phyloP scores from a whole-genome alignment of 2,329 filamentous ascomycete genomes.

The Trichoderma lentiforme region DNA sequence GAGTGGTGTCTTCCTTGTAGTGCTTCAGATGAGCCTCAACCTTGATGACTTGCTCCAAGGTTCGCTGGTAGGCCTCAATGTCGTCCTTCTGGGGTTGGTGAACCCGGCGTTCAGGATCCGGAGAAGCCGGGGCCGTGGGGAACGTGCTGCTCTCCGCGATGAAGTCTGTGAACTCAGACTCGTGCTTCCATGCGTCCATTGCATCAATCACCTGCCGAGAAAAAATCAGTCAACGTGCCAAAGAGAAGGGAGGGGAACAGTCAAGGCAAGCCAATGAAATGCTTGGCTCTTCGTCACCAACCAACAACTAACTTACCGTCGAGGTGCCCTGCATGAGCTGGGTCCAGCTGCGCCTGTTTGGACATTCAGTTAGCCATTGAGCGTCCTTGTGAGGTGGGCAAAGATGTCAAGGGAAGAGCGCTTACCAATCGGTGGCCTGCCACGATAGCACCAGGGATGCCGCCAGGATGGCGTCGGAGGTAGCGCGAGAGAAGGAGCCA shows the following conservation, averaged over 20 bases:
- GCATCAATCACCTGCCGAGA: conserved; percentile 71
- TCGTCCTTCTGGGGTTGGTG: conserved; percentile 67
- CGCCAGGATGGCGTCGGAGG: conserved; percentile 86
- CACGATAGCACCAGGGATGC: conserved; percentile 90
- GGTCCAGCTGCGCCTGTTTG: conserved; percentile 80
- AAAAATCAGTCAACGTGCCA: background rate
- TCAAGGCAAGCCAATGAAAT: background rate
- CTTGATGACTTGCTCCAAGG: conserved; percentile 63
- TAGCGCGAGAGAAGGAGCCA: conserved; percentile 75
- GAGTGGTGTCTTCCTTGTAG: conserved; percentile 65
- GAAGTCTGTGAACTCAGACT: conserved; percentile 81
- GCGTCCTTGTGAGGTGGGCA: background rate
- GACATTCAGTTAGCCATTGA: conserved; percentile 28
- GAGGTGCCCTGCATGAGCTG: conserved; percentile 89
- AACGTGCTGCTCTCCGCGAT: conserved; percentile 76
- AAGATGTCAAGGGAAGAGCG: conserved; percentile 4
- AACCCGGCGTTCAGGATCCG: conserved; percentile 58
- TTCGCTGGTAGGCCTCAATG: conserved; percentile 63
- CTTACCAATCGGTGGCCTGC: conserved; percentile 95
- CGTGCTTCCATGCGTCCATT: conserved; percentile 88
- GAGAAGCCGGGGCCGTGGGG: conserved; percentile 62
- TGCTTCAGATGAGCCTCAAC: conserved; percentile 67
- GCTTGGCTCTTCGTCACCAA: background rate
- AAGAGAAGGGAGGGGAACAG: background rate
- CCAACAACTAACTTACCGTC: conserved; percentile 60